Evolutionary conservation across 2,329 filamentous ascomycete genomes (phyloP).

Genomic region (Corynespora cassiicola): DNA sequence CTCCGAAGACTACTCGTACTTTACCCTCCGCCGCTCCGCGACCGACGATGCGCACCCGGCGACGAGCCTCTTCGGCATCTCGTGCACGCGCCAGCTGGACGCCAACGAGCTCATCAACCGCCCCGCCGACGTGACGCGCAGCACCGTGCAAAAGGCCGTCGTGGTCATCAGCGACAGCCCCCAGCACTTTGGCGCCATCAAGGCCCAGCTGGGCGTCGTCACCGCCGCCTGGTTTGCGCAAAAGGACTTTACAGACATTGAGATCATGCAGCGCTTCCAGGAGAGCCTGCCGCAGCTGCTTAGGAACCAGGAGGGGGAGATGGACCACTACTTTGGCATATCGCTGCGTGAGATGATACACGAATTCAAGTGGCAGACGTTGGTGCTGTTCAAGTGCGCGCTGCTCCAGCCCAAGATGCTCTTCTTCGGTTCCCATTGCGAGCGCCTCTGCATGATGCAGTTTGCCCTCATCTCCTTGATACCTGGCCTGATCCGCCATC

Average conservation of each 20-base stretch:
- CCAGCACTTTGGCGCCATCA: slow-evolving; percentile 86
- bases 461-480: slow-evolving; percentile 96
- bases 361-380: slow-evolving; percentile 92
- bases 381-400: slow-evolving; percentile 93
- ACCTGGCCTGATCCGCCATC: slow-evolving; percentile 85
- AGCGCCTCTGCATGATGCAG: slow-evolving; percentile 96
- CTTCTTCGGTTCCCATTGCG: slow-evolving; percentile 96
- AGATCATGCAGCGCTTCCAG: slow-evolving; percentile 89
- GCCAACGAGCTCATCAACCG: slow-evolving; percentile 77
- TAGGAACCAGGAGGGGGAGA: slow-evolving; percentile 71
- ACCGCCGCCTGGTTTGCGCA: slow-evolving; percentile 97
- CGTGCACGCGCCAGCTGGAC: slow-evolving; percentile 91
- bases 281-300: slow-evolving; percentile 74
- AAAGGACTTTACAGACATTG: slow-evolving; percentile 86
- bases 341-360: slow-evolving; percentile 90
- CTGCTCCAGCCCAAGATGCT: slow-evolving; percentile 98
- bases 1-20: slow-evolving; percentile 97
- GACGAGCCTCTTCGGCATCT: slow-evolving; percentile 92
- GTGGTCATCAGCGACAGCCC: slow-evolving; percentile 93
- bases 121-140: slow-evolving; percentile 90
- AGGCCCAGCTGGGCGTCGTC: slow-evolving; percentile 87
- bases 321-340: slow-evolving; percentile 82
- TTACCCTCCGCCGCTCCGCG: slow-evolving; percentile 75
- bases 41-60: slow-evolving; percentile 59
- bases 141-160: slow-evolving; percentile 96